Evolutionary conservation across 495 filamentous ascomycete species (phyloP).

Genomic region (Tuber magnatum): DNA sequence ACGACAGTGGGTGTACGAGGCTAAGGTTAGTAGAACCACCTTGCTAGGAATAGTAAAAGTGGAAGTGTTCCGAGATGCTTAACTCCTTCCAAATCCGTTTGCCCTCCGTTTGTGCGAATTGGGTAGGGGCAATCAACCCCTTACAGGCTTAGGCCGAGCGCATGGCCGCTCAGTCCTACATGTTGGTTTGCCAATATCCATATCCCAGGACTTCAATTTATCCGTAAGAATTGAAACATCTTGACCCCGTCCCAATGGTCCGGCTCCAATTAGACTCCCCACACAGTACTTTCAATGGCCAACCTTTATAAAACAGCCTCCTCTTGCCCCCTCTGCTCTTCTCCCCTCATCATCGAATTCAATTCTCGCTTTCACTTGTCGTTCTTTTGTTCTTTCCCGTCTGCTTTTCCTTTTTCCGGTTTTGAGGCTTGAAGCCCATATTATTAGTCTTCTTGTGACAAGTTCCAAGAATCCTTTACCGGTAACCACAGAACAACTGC

Average conservation of each 20-base stretch:
- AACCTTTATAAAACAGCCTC: constrained; percentile 15
- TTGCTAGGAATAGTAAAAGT: not conserved
- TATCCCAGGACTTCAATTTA: not conserved
- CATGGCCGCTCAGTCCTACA: not conserved
- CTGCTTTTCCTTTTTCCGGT: constrained; percentile 16
- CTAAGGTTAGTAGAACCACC: not conserved
- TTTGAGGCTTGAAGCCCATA: constrained; percentile 33
- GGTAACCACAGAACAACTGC: not conserved
- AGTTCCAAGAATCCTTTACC: constrained; percentile 3
- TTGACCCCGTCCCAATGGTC: not conserved
- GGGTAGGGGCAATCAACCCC: not conserved
- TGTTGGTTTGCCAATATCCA: not conserved
- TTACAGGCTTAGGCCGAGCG: not conserved
- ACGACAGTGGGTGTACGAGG: not conserved
- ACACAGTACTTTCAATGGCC: not conserved
- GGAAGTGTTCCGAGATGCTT: not conserved
- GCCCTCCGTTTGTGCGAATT: not conserved
- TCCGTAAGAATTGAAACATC: not conserved
- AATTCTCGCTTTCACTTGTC: constrained; percentile 23
- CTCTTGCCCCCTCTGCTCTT: not conserved
- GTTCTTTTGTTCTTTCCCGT: constrained; percentile 14
- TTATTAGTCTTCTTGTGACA: constrained; percentile 8
- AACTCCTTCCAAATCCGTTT: not conserved
- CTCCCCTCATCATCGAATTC: constrained; percentile 14
- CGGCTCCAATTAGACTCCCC: not conserved